phyloP scores from a whole-genome alignment of 2,329 filamentous ascomycete genomes.

The Xylariaceae sp. region DNA sequence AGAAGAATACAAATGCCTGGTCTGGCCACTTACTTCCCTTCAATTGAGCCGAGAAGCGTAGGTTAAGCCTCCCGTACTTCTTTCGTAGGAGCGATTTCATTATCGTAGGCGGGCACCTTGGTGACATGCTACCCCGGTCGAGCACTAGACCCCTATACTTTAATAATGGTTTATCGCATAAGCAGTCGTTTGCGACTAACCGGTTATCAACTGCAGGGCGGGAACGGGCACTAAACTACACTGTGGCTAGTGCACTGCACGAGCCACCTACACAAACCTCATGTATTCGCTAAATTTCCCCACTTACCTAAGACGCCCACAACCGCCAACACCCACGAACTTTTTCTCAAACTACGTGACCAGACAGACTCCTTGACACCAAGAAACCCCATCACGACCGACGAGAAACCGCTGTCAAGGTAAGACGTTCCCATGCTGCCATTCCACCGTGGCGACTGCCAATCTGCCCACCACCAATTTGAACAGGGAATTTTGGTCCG shows the following conservation, averaged over 20 bases:
- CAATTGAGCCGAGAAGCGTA: no score
- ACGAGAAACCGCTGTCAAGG: constrained; percentile 29
- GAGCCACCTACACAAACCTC: constrained; percentile 18
- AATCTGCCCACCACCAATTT: background rate
- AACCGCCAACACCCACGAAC: constrained; percentile 17
- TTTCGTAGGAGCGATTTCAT: no score
- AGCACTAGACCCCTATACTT: no score
- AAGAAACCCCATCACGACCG: constrained; percentile 26
- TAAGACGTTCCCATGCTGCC: constrained; percentile 11
- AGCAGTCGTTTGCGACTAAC: background rate
- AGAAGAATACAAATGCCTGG: no score
- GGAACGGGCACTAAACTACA: background rate
- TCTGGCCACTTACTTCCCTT: no score
- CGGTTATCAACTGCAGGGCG: background rate
- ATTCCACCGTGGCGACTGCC: background rate
- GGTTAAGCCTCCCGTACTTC: no score
- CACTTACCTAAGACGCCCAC: constrained; percentile 21
- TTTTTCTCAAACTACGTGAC: constrained; percentile 25
- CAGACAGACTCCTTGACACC: constrained; percentile 24
- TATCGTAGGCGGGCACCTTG: no score
- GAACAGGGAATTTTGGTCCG: background rate
- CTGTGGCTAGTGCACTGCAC: constrained; percentile 17
- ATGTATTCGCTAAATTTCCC: constrained; percentile 22
- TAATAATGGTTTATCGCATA: background rate
- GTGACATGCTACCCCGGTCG: no score